phyloP scores from a whole-genome alignment of 352 stramenopile species.

The Globisporangium mamillatum region DNA sequence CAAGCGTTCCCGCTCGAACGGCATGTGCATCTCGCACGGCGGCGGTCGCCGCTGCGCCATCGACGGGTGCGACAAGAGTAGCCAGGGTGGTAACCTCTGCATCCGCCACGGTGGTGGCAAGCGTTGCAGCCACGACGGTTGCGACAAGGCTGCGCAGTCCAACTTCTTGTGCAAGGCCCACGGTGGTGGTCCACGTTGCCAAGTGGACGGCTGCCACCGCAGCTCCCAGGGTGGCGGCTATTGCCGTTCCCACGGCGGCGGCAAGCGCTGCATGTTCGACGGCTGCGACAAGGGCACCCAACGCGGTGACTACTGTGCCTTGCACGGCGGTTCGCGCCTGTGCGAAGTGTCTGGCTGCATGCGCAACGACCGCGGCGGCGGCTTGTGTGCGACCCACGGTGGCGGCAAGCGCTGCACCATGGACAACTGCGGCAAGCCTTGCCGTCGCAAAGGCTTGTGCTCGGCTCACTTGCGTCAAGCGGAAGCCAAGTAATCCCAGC shows the following conservation, averaged over 20 bases:
- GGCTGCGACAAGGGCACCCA: conserved; percentile 87
- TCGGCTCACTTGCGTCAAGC: conserved; percentile 65
- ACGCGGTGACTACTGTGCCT: conserved; percentile 81
- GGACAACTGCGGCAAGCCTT: conserved; percentile 69
- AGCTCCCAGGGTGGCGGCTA: conserved; percentile 78
- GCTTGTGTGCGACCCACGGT: conserved; percentile 72
- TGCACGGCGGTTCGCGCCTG: conserved; percentile 80
- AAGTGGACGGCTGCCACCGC: conserved; percentile 57
- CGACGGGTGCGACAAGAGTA: conserved; percentile 79
- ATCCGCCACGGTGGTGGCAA: conserved; percentile 85
- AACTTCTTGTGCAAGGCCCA: conserved; percentile 88
- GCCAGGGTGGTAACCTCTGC: conserved; percentile 78
- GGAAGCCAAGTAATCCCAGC: conserved; percentile 24
- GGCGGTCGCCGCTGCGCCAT: conserved; percentile 75
- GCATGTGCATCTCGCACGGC: conserved; percentile 83
- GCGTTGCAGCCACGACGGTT: conserved; percentile 73
- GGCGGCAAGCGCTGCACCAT: conserved; percentile 80
- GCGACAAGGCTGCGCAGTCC: conserved; percentile 78
- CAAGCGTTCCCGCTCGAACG: conserved; percentile 85
- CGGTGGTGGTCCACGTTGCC: conserved; percentile 78
- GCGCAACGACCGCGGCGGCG: conserved; percentile 82
- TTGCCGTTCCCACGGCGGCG: conserved; percentile 83
- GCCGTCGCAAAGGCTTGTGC: conserved; percentile 79
- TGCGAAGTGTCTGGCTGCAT: conserved; percentile 81
- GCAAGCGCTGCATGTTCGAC: conserved; percentile 83